These are phyloP conservation scores for Tylopilus sp. DNA, from an alignment of 1,284 basidiomycete genomes.

Conservation along the genomic window DNA sequence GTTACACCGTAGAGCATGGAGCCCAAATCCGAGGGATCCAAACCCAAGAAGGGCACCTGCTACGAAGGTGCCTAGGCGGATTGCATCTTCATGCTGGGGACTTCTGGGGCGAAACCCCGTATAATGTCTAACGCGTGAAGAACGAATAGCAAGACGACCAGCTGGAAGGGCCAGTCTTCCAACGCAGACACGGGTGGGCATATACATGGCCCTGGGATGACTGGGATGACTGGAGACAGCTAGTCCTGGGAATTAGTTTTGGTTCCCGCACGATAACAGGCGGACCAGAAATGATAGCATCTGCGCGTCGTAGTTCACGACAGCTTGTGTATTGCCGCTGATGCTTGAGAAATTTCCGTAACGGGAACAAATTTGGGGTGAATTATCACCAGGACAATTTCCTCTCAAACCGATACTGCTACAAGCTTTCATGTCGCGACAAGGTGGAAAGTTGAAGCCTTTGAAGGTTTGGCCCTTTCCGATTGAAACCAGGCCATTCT, in stretches of 20 bases:
- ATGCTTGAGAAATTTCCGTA: slow-evolving; percentile 17
- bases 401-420: slow-evolving; percentile 6
- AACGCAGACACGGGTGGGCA: background rate
- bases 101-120: slow-evolving; percentile 5
- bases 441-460: slow-evolving; percentile 86
- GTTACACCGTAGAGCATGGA: slow-evolving; percentile 23
- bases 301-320: no score
- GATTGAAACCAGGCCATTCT: slow-evolving; percentile 1
- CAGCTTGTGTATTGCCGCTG: no score
- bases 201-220: background rate
- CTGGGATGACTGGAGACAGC: background rate
- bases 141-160: background rate
- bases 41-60: slow-evolving; percentile 32
- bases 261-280: no score
- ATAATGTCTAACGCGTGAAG: slow-evolving; percentile 14
- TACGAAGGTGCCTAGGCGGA: slow-evolving; percentile 21
- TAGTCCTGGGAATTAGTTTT: slow-evolving; percentile 3
- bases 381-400: slow-evolving; percentile 1
- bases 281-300: no score
- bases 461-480: slow-evolving; percentile 59
- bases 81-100: slow-evolving; percentile 4
- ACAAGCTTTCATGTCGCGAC: slow-evolving; percentile 70
- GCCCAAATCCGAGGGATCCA: slow-evolving; percentile 30
- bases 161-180: background rate
- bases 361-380: slow-evolving; percentile 1